A percentile compares a stretch with the other conserved stretches of the same genome.
Evolutionary conservation across 306 rosid species (phyloP).

Genomic region (Inga oerstediana): DNA sequence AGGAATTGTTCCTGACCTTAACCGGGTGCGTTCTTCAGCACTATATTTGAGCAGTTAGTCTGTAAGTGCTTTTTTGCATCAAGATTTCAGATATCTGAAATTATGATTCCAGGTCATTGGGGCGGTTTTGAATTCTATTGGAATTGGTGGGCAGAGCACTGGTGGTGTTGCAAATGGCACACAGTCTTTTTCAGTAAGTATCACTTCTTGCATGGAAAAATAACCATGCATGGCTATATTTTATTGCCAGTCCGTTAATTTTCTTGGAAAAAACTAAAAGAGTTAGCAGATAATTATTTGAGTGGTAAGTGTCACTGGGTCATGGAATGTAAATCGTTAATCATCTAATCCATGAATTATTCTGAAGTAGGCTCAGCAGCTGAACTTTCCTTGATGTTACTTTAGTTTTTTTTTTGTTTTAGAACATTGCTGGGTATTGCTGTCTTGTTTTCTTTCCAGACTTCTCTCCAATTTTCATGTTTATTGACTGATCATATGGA

Average conservation of each 20-base stretch:
- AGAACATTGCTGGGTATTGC: conserved; percentile 6
- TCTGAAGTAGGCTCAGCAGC: conserved; percentile 3
- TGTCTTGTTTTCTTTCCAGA: conserved; percentile 11
- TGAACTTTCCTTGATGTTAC: conserved; percentile 5
- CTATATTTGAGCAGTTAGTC: conserved; percentile 10
- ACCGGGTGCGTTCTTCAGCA: conserved; percentile 60
- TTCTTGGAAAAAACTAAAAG: background rate
- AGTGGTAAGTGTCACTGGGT: conserved; percentile 7
- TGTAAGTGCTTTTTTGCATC: conserved; percentile 13
- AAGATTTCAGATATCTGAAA: conserved; percentile 15
- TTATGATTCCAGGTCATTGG: conserved; percentile 78
- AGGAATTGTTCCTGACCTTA: conserved; percentile 77
- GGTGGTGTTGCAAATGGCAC: conserved; percentile 45
- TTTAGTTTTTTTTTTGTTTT: conserved; percentile 22
- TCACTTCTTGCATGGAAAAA: conserved; percentile 28
- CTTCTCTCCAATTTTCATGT: conserved; percentile 1
- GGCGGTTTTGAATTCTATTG: conserved; percentile 89
- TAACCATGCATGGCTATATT: background rate
- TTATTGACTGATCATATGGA: conserved; percentile 3
- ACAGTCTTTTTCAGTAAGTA: conserved; percentile 67
- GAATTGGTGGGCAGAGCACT: conserved; percentile 66
- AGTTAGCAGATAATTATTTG: background rate
- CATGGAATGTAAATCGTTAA: background rate
- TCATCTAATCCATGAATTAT: conserved; percentile 10
- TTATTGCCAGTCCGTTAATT: background rate